Percentiles rank a stretch among this genome's conserved stretches.
Conservation (phyloP, 2,329 filamentous ascomycete genomes). For the Phoma herbarum region DNA sequence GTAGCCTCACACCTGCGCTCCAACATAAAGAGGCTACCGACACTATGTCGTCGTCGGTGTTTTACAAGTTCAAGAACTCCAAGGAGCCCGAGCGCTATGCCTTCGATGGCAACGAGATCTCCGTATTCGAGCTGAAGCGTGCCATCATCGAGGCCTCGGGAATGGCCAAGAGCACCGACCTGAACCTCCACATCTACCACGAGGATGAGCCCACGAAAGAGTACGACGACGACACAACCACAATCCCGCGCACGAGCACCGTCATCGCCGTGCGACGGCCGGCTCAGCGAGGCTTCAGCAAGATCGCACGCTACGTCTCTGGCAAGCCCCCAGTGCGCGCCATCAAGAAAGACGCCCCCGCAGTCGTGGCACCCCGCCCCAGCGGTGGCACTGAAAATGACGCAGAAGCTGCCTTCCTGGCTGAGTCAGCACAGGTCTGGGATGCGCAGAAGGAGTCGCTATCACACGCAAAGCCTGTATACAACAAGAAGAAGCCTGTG, state of each 20-base stretch:
- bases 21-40: neutral
- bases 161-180: slow-evolving; percentile 93
- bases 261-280: slow-evolving; percentile 89
- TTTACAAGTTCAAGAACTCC: slow-evolving; percentile 99
- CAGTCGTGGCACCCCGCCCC: slow-evolving; percentile 32
- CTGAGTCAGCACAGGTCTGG: slow-evolving; percentile 90
- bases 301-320: slow-evolving; percentile 92
- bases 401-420: slow-evolving; percentile 90
- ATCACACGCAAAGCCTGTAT: slow-evolving; percentile 68
- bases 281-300: slow-evolving; percentile 84
- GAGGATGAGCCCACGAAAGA: slow-evolving; percentile 87
- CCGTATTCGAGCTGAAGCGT: slow-evolving; percentile 97
- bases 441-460: slow-evolving; percentile 91
- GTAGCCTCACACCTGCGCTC: slow-evolving; percentile 19
- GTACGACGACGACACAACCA: slow-evolving; percentile 97
- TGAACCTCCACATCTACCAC: slow-evolving; percentile 92
- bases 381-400: slow-evolving; percentile 79
- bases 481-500: slow-evolving; percentile 65
- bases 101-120: slow-evolving; percentile 97
- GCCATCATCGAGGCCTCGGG: slow-evolving; percentile 96
- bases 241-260: slow-evolving; percentile 93
- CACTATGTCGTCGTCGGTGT: slow-evolving; percentile 91
- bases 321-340: slow-evolving; percentile 93
- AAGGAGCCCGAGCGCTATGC: slow-evolving; percentile 94
- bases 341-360: slow-evolving; percentile 71